Evolutionary conservation across 2,329 filamentous ascomycete genomes (phyloP).

Genomic region (Aspergillus aculeatus): DNA sequence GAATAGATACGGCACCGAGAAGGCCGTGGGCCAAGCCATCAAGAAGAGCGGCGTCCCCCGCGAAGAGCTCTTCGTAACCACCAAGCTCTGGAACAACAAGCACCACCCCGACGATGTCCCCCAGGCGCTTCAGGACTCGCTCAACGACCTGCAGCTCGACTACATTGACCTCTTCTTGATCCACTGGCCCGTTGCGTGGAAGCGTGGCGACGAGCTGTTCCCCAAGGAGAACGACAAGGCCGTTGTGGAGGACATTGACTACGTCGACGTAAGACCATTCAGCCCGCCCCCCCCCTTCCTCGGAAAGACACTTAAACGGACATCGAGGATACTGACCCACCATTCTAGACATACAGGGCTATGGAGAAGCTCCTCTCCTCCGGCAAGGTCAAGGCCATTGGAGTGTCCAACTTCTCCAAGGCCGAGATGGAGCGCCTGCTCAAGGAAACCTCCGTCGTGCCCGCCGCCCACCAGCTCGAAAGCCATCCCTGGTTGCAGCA

Average conservation of each 20-base stretch:
- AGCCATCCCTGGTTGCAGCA: slow-evolving; percentile 56
- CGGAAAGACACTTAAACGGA: not conserved
- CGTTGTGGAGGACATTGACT: slow-evolving; percentile 47
- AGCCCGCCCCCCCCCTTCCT: not conserved
- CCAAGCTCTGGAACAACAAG: slow-evolving; percentile 66
- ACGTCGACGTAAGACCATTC: slow-evolving; percentile 44
- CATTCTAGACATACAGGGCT: slow-evolving; percentile 49
- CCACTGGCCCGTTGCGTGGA: slow-evolving; percentile 62
- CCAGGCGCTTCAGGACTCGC: slow-evolving; percentile 59
- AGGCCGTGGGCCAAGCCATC: slow-evolving; percentile 64
- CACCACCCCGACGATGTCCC: slow-evolving; percentile 63
- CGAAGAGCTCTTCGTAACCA: slow-evolving; percentile 64
- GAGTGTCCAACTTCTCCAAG: slow-evolving; percentile 54
- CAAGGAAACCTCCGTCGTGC: slow-evolving; percentile 44
- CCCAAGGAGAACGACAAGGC: slow-evolving; percentile 49
- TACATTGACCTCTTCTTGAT: slow-evolving; percentile 71
- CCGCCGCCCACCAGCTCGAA: slow-evolving; percentile 54
- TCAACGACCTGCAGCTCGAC: slow-evolving; percentile 62
- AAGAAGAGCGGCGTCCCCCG: slow-evolving; percentile 63
- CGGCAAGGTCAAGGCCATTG: slow-evolving; percentile 51
- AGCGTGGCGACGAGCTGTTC: slow-evolving; percentile 47
- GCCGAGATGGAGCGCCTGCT: slow-evolving; percentile 50
- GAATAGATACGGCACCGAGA: slow-evolving; percentile 60
- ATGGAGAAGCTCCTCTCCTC: slow-evolving; percentile 45
- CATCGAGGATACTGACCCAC: not conserved